Conservation (phyloP, 1,284 basidiomycete genomes). For the Leccinum fuscescens region DNA sequence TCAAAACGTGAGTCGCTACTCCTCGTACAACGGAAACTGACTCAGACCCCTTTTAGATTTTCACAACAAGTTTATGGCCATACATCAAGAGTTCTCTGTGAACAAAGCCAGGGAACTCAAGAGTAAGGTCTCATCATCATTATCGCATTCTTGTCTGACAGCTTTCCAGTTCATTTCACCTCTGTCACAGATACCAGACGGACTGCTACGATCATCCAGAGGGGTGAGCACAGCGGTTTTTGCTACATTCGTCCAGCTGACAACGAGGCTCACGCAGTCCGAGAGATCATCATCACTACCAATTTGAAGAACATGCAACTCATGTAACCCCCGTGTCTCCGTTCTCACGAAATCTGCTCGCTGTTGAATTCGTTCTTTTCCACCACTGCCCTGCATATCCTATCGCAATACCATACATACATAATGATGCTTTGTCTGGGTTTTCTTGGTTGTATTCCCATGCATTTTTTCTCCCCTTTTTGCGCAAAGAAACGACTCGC, state of each 20-base stretch:
- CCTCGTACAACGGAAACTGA: neutral
- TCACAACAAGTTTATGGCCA: slow-evolving; percentile 63
- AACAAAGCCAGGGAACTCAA: slow-evolving; percentile 70
- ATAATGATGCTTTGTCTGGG: neutral
- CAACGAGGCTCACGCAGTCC: slow-evolving; percentile 37
- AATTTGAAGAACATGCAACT: slow-evolving; percentile 57
- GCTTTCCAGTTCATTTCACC: slow-evolving; percentile 67
- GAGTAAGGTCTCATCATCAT: slow-evolving; percentile 43
- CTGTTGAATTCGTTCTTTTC: slow-evolving; percentile 6
- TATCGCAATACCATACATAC: slow-evolving; percentile 8
- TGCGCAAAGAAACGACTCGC: slow-evolving; percentile 8
- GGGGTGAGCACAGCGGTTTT: slow-evolving; percentile 38
- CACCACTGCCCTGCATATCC: slow-evolving; percentile 17
- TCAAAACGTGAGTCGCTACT: slow-evolving; percentile 57
- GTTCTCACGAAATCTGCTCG: neutral
- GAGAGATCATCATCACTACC: slow-evolving; percentile 60
- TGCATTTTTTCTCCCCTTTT: slow-evolving; percentile 3
- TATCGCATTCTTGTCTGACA: slow-evolving; percentile 5
- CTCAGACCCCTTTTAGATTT: slow-evolving; percentile 52
- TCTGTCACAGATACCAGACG: slow-evolving; percentile 69
- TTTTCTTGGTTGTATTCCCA: slow-evolving; percentile 18
- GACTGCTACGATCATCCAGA: slow-evolving; percentile 55
- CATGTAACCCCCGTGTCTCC: slow-evolving; percentile 37
- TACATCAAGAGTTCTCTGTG: slow-evolving; percentile 65
- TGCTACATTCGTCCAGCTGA: neutral